These are phyloP conservation scores for Aspergillus quadrilineatus DNA, from an alignment of 2,329 filamentous ascomycete genomes.

Conservation along the genomic window DNA sequence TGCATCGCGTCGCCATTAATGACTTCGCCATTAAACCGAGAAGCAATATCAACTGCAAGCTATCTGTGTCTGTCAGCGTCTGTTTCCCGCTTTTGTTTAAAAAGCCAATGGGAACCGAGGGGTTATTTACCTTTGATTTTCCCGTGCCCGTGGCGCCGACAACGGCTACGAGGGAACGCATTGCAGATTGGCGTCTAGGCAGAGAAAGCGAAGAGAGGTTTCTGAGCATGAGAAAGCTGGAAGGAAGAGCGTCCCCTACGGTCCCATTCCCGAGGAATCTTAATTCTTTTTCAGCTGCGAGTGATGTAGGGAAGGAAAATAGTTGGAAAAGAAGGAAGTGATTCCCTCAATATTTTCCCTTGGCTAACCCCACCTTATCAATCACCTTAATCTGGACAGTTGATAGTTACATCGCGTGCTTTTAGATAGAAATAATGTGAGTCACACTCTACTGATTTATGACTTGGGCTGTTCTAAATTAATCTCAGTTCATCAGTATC, in stretches of 20 bases:
- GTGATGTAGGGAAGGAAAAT: not conserved
- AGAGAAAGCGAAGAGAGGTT: slow-evolving; percentile 24
- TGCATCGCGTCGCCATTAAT: slow-evolving; percentile 99
- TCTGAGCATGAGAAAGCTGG: slow-evolving; percentile 27
- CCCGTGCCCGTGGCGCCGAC: slow-evolving; percentile 90
- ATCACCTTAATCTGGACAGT: not conserved
- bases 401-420: slow-evolving; percentile 9
- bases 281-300: not conserved
- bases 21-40: slow-evolving; percentile 81
- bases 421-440: slow-evolving; percentile 4
- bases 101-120: not conserved
- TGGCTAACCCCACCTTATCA: slow-evolving; percentile 2
- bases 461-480: not conserved
- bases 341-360: not conserved
- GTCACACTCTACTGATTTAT: slow-evolving; percentile 1
- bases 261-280: slow-evolving; percentile 1
- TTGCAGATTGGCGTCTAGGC: slow-evolving; percentile 24
- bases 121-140: slow-evolving; percentile 72
- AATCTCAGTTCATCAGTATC: not conserved
- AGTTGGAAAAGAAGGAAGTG: slow-evolving; percentile 6
- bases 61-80: slow-evolving; percentile 45
- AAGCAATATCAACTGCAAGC: slow-evolving; percentile 86
- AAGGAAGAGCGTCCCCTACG: not conserved
- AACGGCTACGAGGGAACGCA: slow-evolving; percentile 70
- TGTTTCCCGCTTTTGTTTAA: not conserved